A percentile compares a stretch with the other conserved stretches of the same genome.
Evolutionary conservation across 1,284 basidiomycete species (phyloP).

Genomic region (Heliocybe sulcata): DNA sequence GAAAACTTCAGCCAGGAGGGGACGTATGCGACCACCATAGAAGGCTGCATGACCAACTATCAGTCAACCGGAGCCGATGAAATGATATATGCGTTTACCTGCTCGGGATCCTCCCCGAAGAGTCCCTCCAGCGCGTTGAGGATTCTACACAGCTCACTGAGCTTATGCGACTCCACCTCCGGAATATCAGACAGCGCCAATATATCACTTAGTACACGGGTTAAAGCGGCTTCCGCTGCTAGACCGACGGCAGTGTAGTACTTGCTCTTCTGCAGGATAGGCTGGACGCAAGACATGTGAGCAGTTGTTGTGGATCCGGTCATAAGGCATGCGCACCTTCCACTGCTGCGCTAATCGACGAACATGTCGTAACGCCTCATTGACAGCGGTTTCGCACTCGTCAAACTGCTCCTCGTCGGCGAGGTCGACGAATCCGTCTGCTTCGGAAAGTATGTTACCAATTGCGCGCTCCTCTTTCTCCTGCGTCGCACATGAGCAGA

Average conservation of each 20-base stretch:
- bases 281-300: constrained; percentile 23
- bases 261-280: constrained; percentile 52
- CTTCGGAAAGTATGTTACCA: constrained; percentile 45
- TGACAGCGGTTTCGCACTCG: constrained; percentile 70
- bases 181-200: constrained; percentile 85
- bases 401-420: constrained; percentile 73
- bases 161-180: constrained; percentile 79
- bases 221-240: constrained; percentile 69
- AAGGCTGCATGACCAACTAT: constrained; percentile 33
- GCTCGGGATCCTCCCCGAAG: constrained; percentile 62
- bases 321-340: constrained; percentile 55
- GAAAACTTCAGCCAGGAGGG: constrained; percentile 94
- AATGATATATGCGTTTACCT: constrained; percentile 29
- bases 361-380: constrained; percentile 60
- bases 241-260: constrained; percentile 69
- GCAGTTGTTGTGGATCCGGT: not conserved
- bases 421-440: constrained; percentile 68
- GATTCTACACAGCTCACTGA: constrained; percentile 78
- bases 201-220: constrained; percentile 68
- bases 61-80: too few relatives aligned
- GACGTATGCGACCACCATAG: constrained; percentile 69
- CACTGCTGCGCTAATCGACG: constrained; percentile 59
- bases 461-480: constrained; percentile 35
- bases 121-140: constrained; percentile 75
- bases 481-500: constrained; percentile 18